Conservation (phyloP, 2,329 filamentous ascomycete species). For the Aspergillus aculeatinus region DNA sequence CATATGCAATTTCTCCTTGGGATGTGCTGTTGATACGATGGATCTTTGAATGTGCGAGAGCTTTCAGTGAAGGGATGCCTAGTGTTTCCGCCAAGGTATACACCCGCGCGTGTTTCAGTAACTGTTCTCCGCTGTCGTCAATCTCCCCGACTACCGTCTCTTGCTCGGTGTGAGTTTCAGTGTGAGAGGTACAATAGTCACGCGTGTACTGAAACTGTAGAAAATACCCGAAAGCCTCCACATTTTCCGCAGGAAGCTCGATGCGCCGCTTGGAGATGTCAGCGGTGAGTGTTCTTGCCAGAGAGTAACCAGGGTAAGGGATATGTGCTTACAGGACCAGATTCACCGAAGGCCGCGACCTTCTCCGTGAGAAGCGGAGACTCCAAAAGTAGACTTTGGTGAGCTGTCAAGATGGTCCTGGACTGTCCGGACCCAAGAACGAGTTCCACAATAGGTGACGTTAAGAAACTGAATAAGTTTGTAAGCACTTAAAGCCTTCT, state of each 20-base stretch:
- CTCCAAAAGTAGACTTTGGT: constrained; percentile 71
- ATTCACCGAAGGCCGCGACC: constrained; percentile 61
- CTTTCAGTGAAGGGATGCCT: constrained; percentile 65
- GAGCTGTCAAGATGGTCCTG: constrained; percentile 68
- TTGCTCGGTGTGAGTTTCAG: constrained; percentile 60
- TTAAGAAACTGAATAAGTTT: constrained; percentile 53
- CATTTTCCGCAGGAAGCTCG: constrained; percentile 64
- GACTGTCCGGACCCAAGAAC: constrained; percentile 62
- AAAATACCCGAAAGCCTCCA: constrained; percentile 74
- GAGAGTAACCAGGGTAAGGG: not conserved
- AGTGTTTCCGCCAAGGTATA: constrained; percentile 87
- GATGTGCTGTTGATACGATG: constrained; percentile 86
- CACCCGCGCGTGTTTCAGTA: constrained; percentile 83
- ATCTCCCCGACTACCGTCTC: constrained; percentile 64
- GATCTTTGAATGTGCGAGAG: constrained; percentile 82
- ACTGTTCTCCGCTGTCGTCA: constrained; percentile 76
- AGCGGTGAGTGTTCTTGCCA: not conserved
- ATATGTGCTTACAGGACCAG: constrained; percentile 56
- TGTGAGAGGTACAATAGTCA: constrained; percentile 74
- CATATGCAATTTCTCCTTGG: constrained; percentile 87
- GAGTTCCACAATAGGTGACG: constrained; percentile 68
- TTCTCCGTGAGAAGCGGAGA: constrained; percentile 72
- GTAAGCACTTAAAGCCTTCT: not conserved
- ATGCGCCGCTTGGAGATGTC: constrained; percentile 59
- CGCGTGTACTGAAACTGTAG: constrained; percentile 81